Evolutionary conservation across 192 early-diverging fungal species (phyloP).

Genomic region (Podila clonocystis): DNA sequence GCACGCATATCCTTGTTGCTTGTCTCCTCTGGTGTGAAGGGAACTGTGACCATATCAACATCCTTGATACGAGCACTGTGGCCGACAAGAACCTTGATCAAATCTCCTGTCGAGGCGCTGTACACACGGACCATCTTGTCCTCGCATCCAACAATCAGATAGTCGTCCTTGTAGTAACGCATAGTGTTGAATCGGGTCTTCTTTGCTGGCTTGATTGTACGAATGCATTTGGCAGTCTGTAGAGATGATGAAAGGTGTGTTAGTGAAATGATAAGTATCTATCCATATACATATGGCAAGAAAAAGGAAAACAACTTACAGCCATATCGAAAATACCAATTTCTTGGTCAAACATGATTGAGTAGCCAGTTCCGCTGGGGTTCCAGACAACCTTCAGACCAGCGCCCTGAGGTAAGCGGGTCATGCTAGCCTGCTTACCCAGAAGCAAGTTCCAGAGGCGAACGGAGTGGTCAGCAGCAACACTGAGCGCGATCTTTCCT

Average conservation of each 20-base stretch:
- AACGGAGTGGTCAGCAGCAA: slow-evolving; percentile 75
- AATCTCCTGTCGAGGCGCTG: slow-evolving; percentile 54
- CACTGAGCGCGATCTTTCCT: slow-evolving; percentile 92
- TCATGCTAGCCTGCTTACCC: slow-evolving; percentile 70
- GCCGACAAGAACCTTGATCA: slow-evolving; percentile 51
- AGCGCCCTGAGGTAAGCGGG: slow-evolving; percentile 46
- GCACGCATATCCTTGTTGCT: slow-evolving; percentile 39
- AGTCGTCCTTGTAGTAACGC: slow-evolving; percentile 55
- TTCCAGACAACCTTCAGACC: slow-evolving; percentile 66
- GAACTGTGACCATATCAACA: slow-evolving; percentile 52
- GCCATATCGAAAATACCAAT: slow-evolving; percentile 65
- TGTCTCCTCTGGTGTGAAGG: slow-evolving; percentile 40
- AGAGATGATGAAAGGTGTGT: slow-evolving; percentile 39
- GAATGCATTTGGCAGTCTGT: slow-evolving; percentile 42
- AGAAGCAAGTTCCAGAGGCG: slow-evolving; percentile 83
- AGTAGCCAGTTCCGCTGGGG: slow-evolving; percentile 63
- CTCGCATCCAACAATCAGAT: slow-evolving; percentile 66
- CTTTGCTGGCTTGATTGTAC: slow-evolving; percentile 39
- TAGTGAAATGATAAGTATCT: neutral
- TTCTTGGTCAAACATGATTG: slow-evolving; percentile 64
- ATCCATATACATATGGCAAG: neutral
- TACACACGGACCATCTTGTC: slow-evolving; percentile 68
- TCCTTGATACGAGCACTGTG: slow-evolving; percentile 65
- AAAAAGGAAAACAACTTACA: slow-evolving; percentile 50
- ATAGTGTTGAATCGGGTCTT: slow-evolving; percentile 39